phyloP scores from a whole-genome alignment of 2,329 filamentous ascomycete species.

The Ophiostoma novo-ulmi region DNA sequence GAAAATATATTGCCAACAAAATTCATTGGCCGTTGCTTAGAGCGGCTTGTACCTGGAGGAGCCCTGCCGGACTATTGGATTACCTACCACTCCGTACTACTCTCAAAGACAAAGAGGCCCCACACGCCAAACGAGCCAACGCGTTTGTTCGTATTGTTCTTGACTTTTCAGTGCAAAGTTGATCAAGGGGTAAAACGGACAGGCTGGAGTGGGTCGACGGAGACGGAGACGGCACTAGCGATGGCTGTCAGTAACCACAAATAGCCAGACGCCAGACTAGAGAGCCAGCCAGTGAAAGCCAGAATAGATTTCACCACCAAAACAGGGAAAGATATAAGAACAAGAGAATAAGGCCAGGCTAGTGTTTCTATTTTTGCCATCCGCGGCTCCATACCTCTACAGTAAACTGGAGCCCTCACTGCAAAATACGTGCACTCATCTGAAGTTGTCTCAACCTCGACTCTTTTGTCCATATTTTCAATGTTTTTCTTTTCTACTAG shows the following conservation, averaged over 20 bases:
- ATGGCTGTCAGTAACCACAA: no score
- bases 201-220: slow-evolving; percentile 1
- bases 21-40: not conserved
- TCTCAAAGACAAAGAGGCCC: not conserved
- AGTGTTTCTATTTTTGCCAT: slow-evolving; percentile 25
- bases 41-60: not conserved
- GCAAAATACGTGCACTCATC: not conserved
- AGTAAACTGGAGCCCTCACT: not conserved
- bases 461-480: not conserved
- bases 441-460: not conserved
- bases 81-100: not conserved
- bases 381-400: not conserved
- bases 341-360: slow-evolving; percentile 11
- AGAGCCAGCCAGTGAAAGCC: not conserved
- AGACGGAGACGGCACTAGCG: no score
- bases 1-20: not conserved
- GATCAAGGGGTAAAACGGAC: slow-evolving; percentile 5
- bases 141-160: not conserved
- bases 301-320: not conserved
- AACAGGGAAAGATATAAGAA: slow-evolving; percentile 4
- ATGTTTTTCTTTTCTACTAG: not conserved
- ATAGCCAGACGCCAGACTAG: no score
- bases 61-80: not conserved
- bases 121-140: slow-evolving; percentile 8
- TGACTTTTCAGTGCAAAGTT: not conserved